phyloP scores from a whole-genome alignment of 495 filamentous ascomycete genomes.

The Daldinia childiae region DNA sequence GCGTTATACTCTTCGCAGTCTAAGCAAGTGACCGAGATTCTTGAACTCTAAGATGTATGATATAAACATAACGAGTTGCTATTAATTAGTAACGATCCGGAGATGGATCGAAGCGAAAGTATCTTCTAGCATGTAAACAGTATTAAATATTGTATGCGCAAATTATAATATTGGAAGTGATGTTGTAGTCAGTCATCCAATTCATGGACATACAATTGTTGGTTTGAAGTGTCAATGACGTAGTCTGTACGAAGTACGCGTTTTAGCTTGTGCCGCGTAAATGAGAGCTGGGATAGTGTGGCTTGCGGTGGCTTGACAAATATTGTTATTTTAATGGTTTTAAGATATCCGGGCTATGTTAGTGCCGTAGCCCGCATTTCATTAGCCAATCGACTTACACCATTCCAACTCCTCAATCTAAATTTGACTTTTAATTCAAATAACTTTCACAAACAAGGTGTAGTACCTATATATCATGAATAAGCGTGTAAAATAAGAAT shows the following conservation, averaged over 20 bases:
- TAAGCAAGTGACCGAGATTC: neutral
- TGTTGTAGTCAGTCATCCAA: neutral
- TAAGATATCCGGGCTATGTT: too few relatives aligned
- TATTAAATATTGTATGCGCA: neutral
- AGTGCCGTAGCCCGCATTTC: too few relatives aligned
- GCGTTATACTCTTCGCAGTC: neutral
- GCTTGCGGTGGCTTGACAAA: neutral
- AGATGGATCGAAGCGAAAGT: too few relatives aligned
- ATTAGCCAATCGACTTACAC: too few relatives aligned
- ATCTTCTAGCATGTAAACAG: neutral
- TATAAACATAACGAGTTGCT: neutral
- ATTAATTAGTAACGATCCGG: neutral
- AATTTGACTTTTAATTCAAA: too few relatives aligned
- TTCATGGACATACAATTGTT: neutral
- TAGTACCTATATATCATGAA: too few relatives aligned
- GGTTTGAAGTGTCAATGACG: slow-evolving; percentile 2
- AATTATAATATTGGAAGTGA: neutral
- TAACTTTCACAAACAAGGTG: too few relatives aligned
- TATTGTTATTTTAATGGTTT: too few relatives aligned
- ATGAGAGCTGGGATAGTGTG: neutral
- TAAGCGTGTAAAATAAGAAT: too few relatives aligned
- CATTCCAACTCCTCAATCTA: too few relatives aligned
- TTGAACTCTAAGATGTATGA: neutral
- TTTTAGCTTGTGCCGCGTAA: neutral
- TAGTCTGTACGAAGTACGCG: neutral